Base-by-base conservation (phyloP, 1,139 yeast genomes). In the Meyerozyma athensensis region DNA sequence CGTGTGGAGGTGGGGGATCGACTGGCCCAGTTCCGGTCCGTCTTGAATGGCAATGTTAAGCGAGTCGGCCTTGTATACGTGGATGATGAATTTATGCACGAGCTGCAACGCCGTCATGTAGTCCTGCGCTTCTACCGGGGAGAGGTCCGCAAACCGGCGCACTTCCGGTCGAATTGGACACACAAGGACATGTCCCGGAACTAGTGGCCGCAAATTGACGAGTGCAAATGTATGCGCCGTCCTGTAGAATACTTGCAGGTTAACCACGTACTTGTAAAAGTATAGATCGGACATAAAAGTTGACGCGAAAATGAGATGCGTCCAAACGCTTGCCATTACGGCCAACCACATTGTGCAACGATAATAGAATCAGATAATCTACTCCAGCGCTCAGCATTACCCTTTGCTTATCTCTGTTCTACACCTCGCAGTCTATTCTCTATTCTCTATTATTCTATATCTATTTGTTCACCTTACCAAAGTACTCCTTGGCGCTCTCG, bases 1-100 rank as follows among this genome's bases (percentile, higher is more conserved):
- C 23, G 96, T 83, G 57, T 92, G 98, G 19, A 92, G 71, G 59
- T 92, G 98, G 2, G 96, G 95, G 1, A 92, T 81, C 13, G 92
- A 78, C 56, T 92, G 98, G 4, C 98, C 98, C 2, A 97, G 92
- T 39, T 86, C 87, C 0, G 92, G 86, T 0, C 98, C 98, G 56
- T 92, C 98, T 56, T 92, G 98, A 41, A 92, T 86, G 12, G 97
- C 89, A 21, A 92, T 74, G 54, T 92, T 92, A 43, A 87, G 58
- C 1, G 95, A 68, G 48, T 89, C 95, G 1, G 96, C 95, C 33
- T 79, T 70, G 56, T 82, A 89, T 12, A 71, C 63, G 41, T 68
- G 54, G 45, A 72, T 79, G 20, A 92, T 79, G 46, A 86, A 83
- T 40, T 63, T 61, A 43, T 87, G 81, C 1, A 92, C 70, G 37